These are phyloP conservation scores for Pyricularia grisea DNA, from an alignment of 2,329 filamentous ascomycete species.

Conservation along the genomic window DNA sequence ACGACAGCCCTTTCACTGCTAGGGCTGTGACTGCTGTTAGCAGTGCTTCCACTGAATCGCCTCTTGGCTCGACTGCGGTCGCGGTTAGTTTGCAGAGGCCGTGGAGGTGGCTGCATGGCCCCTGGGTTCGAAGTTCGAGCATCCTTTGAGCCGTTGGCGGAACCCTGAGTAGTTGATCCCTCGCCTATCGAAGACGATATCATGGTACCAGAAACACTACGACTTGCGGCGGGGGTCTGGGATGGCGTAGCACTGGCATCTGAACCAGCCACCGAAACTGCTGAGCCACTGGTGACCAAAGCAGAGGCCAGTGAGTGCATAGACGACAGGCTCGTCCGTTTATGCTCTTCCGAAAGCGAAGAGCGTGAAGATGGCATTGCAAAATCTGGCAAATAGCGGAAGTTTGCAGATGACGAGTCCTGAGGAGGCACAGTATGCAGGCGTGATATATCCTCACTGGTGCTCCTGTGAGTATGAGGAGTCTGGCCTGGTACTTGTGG, in stretches of 20 bases:
- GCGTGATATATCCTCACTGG: constrained; percentile 33
- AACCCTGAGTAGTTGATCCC: constrained; percentile 14
- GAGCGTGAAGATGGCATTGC: constrained; percentile 31
- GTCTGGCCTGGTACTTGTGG: neutral
- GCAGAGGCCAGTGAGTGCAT: constrained; percentile 60
- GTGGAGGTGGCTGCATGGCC: constrained; percentile 6
- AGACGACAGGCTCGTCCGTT: constrained; percentile 65
- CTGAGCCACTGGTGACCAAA: constrained; percentile 40
- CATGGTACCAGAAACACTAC: constrained; percentile 36
- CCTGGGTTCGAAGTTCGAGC: constrained; percentile 19
- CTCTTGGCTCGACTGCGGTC: constrained; percentile 61
- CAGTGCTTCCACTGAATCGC: constrained; percentile 73
- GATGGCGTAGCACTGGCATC: constrained; percentile 26
- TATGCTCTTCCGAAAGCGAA: constrained; percentile 45
- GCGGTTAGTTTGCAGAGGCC: constrained; percentile 16
- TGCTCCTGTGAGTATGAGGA: neutral
- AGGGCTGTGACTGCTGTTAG: constrained; percentile 71
- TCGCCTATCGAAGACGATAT: constrained; percentile 31
- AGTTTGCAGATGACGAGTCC: constrained; percentile 4
- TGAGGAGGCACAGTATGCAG: constrained; percentile 13
- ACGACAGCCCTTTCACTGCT: constrained; percentile 56
- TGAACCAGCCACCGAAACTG: constrained; percentile 42
- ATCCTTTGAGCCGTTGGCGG: neutral
- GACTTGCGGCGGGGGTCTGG: constrained; percentile 18
- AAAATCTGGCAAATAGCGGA: constrained; percentile 35